These are phyloP conservation scores for Trichoderma harzianum DNA, from an alignment of 2,329 filamentous ascomycete species.

Conservation along the genomic window DNA sequence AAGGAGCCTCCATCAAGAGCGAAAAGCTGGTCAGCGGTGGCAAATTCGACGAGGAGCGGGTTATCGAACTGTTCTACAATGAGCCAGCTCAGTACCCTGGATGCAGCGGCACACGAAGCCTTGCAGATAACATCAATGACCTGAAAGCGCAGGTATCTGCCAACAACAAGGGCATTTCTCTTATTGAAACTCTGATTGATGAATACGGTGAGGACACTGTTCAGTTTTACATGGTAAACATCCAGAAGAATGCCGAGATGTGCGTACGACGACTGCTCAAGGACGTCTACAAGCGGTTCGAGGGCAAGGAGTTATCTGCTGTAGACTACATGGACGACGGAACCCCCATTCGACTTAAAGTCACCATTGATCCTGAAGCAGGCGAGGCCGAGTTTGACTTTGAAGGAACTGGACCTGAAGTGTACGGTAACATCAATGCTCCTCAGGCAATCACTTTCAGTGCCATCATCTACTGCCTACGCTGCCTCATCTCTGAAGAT, in stretches of 20 bases:
- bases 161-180: constrained; percentile 80
- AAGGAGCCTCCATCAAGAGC: constrained; percentile 61
- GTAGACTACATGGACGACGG: constrained; percentile 84
- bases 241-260: constrained; percentile 75
- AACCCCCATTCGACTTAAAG: constrained; percentile 68
- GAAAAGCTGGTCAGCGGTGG: constrained; percentile 73
- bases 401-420: constrained; percentile 72
- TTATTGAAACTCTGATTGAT: constrained; percentile 70
- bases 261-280: constrained; percentile 72
- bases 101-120: constrained; percentile 73
- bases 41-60: constrained; percentile 72
- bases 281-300: constrained; percentile 65
- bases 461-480: constrained; percentile 83
- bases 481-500: constrained; percentile 74
- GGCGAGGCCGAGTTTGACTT: constrained; percentile 82
- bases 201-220: constrained; percentile 77
- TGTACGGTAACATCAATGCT: constrained; percentile 78
- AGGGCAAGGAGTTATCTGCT: constrained; percentile 66
- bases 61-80: constrained; percentile 67
- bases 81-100: constrained; percentile 72
- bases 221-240: constrained; percentile 79
- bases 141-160: constrained; percentile 80
- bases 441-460: constrained; percentile 79
- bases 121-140: constrained; percentile 79
- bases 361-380: constrained; percentile 70